phyloP scores from a whole-genome alignment of 805 yeast species.

The Yarrowia sp. region DNA sequence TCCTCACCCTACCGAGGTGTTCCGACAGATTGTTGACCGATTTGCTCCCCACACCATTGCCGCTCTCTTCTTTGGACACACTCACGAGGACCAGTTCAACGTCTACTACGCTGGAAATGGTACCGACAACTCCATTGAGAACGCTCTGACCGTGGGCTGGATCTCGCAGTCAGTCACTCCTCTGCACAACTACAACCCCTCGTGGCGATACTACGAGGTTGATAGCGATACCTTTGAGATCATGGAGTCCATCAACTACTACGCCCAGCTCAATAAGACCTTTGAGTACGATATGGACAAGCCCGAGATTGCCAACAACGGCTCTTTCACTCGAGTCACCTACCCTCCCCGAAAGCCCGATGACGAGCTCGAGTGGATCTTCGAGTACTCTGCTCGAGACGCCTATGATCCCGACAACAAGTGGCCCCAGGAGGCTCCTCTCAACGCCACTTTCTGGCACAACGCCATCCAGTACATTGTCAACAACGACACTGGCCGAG shows the following conservation, averaged over 20 bases:
- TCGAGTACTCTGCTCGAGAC: slow-evolving; percentile 57
- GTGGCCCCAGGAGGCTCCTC: slow-evolving; percentile 67
- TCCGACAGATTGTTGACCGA: slow-evolving; percentile 65
- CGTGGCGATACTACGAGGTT: slow-evolving; percentile 75
- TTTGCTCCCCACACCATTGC: slow-evolving; percentile 74
- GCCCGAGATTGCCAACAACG: slow-evolving; percentile 23
- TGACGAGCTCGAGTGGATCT: slow-evolving; percentile 66
- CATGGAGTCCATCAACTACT: slow-evolving; percentile 65
- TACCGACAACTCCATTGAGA: slow-evolving; percentile 50
- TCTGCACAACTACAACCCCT: slow-evolving; percentile 64
- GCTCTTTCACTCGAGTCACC: slow-evolving; percentile 21
- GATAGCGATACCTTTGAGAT: slow-evolving; percentile 66
- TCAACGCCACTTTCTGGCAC: slow-evolving; percentile 75
- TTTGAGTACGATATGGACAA: slow-evolving; percentile 47
- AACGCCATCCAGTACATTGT: slow-evolving; percentile 48
- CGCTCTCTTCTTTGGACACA: slow-evolving; percentile 73
- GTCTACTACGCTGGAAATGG: slow-evolving; percentile 61
- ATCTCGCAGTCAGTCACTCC: slow-evolving; percentile 73
- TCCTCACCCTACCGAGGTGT: slow-evolving; percentile 65
- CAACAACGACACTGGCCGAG: slow-evolving; percentile 54
- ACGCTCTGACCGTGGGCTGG: slow-evolving; percentile 66
- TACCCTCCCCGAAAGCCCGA: slow-evolving; percentile 42
- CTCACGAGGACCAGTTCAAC: slow-evolving; percentile 72
- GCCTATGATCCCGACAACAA: slow-evolving; percentile 58
- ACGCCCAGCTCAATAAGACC: slow-evolving; percentile 63